These are phyloP conservation scores for Annulohypoxylon nitens DNA, from an alignment of 495 filamentous ascomycete genomes.

Conservation along the genomic window DNA sequence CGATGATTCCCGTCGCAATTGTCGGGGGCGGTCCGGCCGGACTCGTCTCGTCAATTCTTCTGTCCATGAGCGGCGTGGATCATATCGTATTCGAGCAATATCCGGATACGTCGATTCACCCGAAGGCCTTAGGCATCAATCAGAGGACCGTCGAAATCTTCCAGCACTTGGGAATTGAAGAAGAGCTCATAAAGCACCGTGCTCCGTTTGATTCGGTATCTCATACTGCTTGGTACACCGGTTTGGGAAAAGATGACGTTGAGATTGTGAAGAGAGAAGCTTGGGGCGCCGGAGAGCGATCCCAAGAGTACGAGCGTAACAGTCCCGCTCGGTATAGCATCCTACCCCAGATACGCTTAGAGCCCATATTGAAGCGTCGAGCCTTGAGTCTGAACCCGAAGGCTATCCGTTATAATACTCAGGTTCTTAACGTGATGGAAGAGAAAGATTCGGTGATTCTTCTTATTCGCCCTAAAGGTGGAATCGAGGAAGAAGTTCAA, in stretches of 20 bases:
- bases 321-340: slow-evolving; percentile 12
- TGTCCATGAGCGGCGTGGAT: slow-evolving; percentile 5
- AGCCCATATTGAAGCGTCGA: slow-evolving; percentile 18
- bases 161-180: slow-evolving; percentile 12
- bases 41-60: slow-evolving; percentile 14
- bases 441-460: slow-evolving; percentile 4
- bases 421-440: slow-evolving; percentile 9
- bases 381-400: slow-evolving; percentile 6
- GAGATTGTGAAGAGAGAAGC: slow-evolving; percentile 15
- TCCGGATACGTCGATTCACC: slow-evolving; percentile 9
- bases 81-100: slow-evolving; percentile 14
- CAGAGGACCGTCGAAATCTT: slow-evolving; percentile 16
- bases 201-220: slow-evolving; percentile 10
- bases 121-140: slow-evolving; percentile 7
- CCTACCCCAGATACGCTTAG: slow-evolving; percentile 6
- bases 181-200: slow-evolving; percentile 9
- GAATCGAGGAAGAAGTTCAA: slow-evolving; percentile 10
- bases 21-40: slow-evolving; percentile 13
- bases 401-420: slow-evolving; percentile 6
- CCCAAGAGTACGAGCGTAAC: slow-evolving; percentile 5
- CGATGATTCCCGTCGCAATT: slow-evolving; percentile 19
- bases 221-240: slow-evolving; percentile 12
- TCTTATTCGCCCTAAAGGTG: slow-evolving; percentile 5
- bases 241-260: neutral
- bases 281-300: slow-evolving; percentile 4